A percentile compares a stretch with the other conserved stretches of the same genome.
Evolutionary conservation across 176 grass and related monocot genomes (phyloP).

Genomic region (Aegilops speltoides): DNA sequence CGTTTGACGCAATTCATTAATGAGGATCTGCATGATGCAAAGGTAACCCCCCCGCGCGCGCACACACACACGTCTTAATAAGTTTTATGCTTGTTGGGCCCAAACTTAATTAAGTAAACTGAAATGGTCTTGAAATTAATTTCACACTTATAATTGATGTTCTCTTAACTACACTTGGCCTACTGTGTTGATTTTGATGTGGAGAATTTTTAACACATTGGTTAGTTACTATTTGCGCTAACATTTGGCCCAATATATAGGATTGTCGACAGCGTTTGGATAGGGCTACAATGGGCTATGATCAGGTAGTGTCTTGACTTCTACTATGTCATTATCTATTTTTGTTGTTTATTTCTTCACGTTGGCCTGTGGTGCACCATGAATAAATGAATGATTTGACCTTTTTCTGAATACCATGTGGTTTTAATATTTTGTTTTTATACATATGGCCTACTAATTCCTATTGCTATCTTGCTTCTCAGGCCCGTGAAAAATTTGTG

Average conservation of each 20-base stretch:
- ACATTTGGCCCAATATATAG: constrained; percentile 34
- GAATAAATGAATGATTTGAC: background rate
- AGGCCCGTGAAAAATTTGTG: constrained; percentile 97
- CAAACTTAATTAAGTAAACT: background rate
- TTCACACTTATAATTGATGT: background rate
- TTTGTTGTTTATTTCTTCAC: constrained; percentile 26
- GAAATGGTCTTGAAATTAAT: background rate
- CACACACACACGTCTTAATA: background rate
- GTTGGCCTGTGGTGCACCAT: constrained; percentile 9
- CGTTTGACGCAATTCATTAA: constrained; percentile 71
- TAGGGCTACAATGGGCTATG: constrained; percentile 87
- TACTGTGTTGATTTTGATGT: constrained; percentile 18
- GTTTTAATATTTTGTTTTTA: constrained; percentile 20
- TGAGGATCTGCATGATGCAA: constrained; percentile 74
- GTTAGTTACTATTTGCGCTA: constrained; percentile 31
- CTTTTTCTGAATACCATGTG: constrained; percentile 13
- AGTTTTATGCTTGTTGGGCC: background rate
- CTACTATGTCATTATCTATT: constrained; percentile 5
- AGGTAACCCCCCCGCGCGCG: constrained; percentile 31
- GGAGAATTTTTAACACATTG: constrained; percentile 23
- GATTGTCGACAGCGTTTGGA: constrained; percentile 87
- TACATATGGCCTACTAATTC: constrained; percentile 11
- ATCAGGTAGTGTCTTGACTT: constrained; percentile 68
- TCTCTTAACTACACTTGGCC: background rate
- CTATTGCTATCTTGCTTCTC: constrained; percentile 34